Evolutionary conservation across 768 basidiomycete species (phyloP).

Genomic region (Collybia sordida): DNA sequence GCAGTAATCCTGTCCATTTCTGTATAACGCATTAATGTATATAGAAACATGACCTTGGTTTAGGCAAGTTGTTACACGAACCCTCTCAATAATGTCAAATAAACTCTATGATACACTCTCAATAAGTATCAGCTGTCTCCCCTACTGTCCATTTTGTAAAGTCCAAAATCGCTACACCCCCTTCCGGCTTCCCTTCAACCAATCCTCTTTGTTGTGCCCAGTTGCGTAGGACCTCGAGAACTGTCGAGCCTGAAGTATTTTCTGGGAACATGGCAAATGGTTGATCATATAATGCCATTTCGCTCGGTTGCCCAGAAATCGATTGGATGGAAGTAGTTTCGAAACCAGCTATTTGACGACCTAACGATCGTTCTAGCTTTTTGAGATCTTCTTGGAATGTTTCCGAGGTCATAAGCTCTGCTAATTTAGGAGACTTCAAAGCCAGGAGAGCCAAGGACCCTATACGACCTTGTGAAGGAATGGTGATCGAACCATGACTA

Average conservation of each 20-base stretch:
- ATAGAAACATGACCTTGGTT: too few species aligned
- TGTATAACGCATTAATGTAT: background rate
- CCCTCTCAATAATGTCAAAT: too few species aligned
- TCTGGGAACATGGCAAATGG: conserved; percentile 76
- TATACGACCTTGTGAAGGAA: conserved; percentile 54
- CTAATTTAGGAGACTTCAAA: conserved; percentile 47
- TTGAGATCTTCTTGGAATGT: conserved; percentile 57
- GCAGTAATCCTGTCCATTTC: conserved; percentile 9
- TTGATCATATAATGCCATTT: conserved; percentile 68
- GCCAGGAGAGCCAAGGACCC: conserved; percentile 57
- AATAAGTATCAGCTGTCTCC: conserved; percentile 24
- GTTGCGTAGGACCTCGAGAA: conserved; percentile 42
- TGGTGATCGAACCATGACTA: conserved; percentile 56
- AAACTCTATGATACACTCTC: background rate
- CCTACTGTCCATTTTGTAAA: conserved; percentile 70
- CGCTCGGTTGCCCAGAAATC: conserved; percentile 27
- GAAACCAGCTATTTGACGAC: conserved; percentile 84
- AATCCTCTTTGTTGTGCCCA: conserved; percentile 59
- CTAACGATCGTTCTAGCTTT: conserved; percentile 71
- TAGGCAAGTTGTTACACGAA: too few species aligned
- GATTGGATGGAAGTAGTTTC: conserved; percentile 55
- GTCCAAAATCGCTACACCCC: conserved; percentile 45
- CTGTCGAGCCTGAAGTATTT: conserved; percentile 38
- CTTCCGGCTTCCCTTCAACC: conserved; percentile 15
- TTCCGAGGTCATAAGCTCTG: conserved; percentile 40